Conservation (phyloP, 345 rosid species). For the Citrus maxima region DNA sequence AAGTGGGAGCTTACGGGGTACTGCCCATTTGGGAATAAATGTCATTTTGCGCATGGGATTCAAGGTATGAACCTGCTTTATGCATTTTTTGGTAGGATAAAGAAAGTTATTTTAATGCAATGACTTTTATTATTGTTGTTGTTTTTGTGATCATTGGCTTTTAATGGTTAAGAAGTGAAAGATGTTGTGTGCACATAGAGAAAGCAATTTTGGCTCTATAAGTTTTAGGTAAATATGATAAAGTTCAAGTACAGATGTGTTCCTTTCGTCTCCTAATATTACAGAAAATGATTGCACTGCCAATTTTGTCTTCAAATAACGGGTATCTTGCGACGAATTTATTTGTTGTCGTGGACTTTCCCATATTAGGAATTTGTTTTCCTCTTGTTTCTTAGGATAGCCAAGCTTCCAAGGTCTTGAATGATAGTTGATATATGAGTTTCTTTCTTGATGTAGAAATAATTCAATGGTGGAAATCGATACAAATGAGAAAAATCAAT, state of each 20-base stretch:
- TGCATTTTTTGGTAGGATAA: neutral
- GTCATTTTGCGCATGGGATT: conserved; percentile 95
- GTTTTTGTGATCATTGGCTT: neutral
- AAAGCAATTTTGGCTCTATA: neutral
- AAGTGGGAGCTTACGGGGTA: conserved; percentile 97
- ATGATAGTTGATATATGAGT: neutral
- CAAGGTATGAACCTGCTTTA: conserved; percentile 47
- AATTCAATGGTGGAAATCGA: neutral
- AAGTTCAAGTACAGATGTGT: neutral
- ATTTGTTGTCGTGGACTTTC: neutral
- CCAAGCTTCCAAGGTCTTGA: neutral
- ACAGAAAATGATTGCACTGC: neutral
- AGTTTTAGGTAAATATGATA: neutral
- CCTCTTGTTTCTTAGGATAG: neutral
- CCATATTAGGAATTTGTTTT: neutral
- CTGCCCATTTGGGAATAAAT: conserved; percentile 92
- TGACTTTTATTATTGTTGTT: neutral
- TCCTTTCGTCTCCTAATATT: neutral
- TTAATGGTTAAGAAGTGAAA: neutral
- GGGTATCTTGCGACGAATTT: neutral
- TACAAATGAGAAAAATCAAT: neutral
- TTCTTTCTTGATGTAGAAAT: conserved; percentile 2
- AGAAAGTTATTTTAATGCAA: neutral
- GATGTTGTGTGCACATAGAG: neutral
- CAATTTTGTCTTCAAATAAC: neutral